Percentiles rank a stretch among this genome's conserved stretches.
phyloP scores from a whole-genome alignment of 805 yeast species.

The Yamadazyma akitaensis region DNA sequence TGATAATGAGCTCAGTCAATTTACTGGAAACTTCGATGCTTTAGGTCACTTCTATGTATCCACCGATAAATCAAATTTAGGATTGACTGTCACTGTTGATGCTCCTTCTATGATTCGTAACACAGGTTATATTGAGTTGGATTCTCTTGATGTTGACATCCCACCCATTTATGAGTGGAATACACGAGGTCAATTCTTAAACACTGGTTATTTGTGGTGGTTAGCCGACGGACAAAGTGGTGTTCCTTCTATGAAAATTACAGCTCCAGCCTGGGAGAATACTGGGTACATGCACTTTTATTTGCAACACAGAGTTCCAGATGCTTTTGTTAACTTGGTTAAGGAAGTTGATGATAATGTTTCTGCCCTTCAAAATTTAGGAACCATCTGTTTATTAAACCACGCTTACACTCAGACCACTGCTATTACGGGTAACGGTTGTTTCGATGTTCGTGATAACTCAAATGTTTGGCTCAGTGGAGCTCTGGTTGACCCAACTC shows the following conservation, averaged over 20 bases:
- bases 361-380: conserved; percentile 17
- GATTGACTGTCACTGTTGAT: conserved; percentile 11
- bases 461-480: conserved; percentile 11
- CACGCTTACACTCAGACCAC: conserved; percentile 16
- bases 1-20: conserved; percentile 16
- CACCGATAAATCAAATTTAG: conserved; percentile 9
- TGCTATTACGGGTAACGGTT: conserved; percentile 19
- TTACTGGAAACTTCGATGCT: conserved; percentile 18
- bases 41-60: conserved; percentile 18
- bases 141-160: conserved; percentile 13
- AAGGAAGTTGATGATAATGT: conserved; percentile 7
- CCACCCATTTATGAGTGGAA: conserved; percentile 13
- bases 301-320: conserved; percentile 6
- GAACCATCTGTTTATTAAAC: conserved; percentile 25
- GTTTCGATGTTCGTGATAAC: conserved; percentile 16
- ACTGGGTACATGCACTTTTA: conserved; percentile 15
- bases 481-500: conserved; percentile 9
- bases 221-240: conserved; percentile 12
- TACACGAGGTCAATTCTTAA: conserved; percentile 11
- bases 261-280: conserved; percentile 12
- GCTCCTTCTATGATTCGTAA: not conserved
- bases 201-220: conserved; percentile 17
- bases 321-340: conserved; percentile 15
- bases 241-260: conserved; percentile 13
- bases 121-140: conserved; percentile 16